Conservation (phyloP, 345 rosid species). For the Schrenkiella parvula region DNA sequence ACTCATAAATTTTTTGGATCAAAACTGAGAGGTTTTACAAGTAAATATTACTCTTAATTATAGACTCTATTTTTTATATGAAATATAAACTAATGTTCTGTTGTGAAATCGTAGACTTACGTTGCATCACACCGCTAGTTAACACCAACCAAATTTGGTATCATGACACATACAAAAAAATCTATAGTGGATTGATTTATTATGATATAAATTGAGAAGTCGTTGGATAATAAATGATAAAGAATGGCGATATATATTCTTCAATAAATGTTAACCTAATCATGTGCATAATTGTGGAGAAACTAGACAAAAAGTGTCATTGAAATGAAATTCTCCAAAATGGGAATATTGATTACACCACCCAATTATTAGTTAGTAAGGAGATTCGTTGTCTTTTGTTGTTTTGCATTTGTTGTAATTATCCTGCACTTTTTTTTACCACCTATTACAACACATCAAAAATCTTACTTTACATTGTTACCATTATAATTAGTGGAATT, state of each 20-base stretch:
- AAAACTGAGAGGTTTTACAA: not conserved
- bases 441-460: not conserved
- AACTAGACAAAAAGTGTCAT: slow-evolving; percentile 10
- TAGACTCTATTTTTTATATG: not conserved
- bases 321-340: slow-evolving; percentile 7
- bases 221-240: slow-evolving; percentile 1
- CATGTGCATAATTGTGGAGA: slow-evolving; percentile 10
- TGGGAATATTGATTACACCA: slow-evolving; percentile 16
- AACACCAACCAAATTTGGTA: not conserved
- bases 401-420: slow-evolving; percentile 3
- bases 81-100: not conserved
- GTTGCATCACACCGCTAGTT: not conserved
- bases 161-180: not conserved
- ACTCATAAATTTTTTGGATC: too few relatives aligned
- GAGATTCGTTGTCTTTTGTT: slow-evolving; percentile 8
- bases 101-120: not conserved
- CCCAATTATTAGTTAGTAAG: not conserved
- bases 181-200: not conserved
- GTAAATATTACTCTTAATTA: not conserved
- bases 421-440: not conserved
- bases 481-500: not conserved
- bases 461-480: not conserved
- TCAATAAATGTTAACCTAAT: slow-evolving; percentile 22
- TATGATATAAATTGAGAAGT: not conserved
- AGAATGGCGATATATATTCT: not conserved